A percentile compares a stretch with the other conserved stretches of the same genome.
Evolutionary conservation across 768 basidiomycete genomes (phyloP).

Genomic region (Termitomyces heimii): DNA sequence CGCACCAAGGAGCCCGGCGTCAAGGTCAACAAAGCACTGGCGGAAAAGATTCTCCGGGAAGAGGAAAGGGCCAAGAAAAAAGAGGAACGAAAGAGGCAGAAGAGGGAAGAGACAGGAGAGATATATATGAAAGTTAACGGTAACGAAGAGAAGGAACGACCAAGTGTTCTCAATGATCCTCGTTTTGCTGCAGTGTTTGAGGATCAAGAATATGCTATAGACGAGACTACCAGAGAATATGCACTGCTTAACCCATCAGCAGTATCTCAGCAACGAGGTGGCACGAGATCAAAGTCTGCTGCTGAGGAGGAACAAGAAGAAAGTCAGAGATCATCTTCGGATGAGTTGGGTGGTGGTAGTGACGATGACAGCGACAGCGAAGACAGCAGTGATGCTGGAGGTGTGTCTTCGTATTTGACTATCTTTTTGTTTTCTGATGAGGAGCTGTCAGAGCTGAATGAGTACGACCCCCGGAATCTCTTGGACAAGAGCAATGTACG

Average conservation of each 20-base stretch:
- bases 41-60: conserved; percentile 72
- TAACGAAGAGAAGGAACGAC: conserved; percentile 26
- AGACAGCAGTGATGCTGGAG: conserved; percentile 56
- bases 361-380: conserved; percentile 33
- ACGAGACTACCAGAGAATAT: conserved; percentile 83
- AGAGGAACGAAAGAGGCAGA: conserved; percentile 47
- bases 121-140: conserved; percentile 31
- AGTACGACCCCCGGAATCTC: conserved; percentile 43
- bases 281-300: conserved; percentile 56
- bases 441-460: conserved; percentile 36
- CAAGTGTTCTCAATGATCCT: conserved; percentile 70
- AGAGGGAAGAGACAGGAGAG: conserved; percentile 33
- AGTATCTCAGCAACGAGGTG: conserved; percentile 44
- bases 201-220: conserved; percentile 88
- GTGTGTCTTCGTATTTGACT: conserved; percentile 24
- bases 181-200: conserved; percentile 90
- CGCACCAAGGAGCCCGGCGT: conserved; percentile 62
- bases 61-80: conserved; percentile 55
- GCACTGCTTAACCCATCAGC: conserved; percentile 90
- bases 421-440: neutral
- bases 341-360: conserved; percentile 40
- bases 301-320: conserved; percentile 90
- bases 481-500: conserved; percentile 44
- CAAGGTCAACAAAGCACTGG: conserved; percentile 77
- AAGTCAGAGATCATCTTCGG: conserved; percentile 63